Base-by-base conservation (phyloP, 2,329 filamentous ascomycete genomes). In the Xylaria sp. region DNA sequence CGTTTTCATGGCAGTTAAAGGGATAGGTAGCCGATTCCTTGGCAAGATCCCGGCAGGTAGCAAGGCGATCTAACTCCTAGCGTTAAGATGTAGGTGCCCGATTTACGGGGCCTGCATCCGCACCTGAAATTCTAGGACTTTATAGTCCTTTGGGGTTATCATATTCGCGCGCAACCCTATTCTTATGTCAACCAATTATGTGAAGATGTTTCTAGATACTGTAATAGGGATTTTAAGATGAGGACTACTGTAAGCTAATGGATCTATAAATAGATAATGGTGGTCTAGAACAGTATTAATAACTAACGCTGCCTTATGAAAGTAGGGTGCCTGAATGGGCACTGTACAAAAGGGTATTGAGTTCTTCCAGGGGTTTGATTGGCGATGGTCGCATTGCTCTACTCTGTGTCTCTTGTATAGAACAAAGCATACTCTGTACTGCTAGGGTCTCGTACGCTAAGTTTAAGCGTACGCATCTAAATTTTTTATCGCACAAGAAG, bases 71-170 rank as follows among this genome's bases (percentile, higher is more conserved):
- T 47, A 44, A 44, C 18, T 44, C 16, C 16, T 5, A 18, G 4
- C 40, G 44, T 42, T 21, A 47, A 21, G 44, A 21, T n/a, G n/a
- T 10, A 9, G 18, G 16, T 16, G n/a, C 44, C 5, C 1, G 44
- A 5, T 21, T 47, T 5, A 47, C 44, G 44, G 23, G 8, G n/a
- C 44, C 44, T 47, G 44, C 44, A 47, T 23, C n/a, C 21, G n/a
- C 44, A 47, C n/a, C n/a, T n/a, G 18, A 47, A 47, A 44, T n/a
- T 44, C 40, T 44, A 44, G 40, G 40, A 44, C 40, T 35, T 35
- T 35, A 35, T 44, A 44, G 18, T 44, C 40, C 16, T 44, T n/a
- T 8, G 16, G 40, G 40, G 13, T 44, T 18, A 21, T n/a, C 16
- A 44, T 6, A 18, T n/a, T 44, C 5, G 18, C 16, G 16, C 5